Evolutionary conservation across 176 grass and related monocot species (phyloP).

Genomic region (Raddia guianensis): DNA sequence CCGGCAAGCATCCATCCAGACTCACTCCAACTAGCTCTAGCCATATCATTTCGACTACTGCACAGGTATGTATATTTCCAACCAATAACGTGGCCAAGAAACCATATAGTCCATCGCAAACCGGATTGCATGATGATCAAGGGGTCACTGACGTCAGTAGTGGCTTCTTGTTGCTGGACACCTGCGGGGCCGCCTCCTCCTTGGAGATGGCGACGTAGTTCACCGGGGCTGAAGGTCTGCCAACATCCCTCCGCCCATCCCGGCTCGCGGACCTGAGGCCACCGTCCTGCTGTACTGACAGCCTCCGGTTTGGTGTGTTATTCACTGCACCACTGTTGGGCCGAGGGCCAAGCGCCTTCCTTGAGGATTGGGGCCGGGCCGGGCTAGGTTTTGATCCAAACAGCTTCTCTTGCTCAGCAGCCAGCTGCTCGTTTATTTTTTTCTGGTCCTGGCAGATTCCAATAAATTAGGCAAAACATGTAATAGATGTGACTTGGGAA

Average conservation of each 20-base stretch:
- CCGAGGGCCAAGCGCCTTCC: slow-evolving; percentile 60
- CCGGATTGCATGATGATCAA: slow-evolving; percentile 25
- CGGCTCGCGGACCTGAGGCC: slow-evolving; percentile 47
- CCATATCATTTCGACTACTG: slow-evolving; percentile 37
- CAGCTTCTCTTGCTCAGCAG: slow-evolving; percentile 68
- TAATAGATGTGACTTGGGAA: not conserved
- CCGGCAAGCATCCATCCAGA: slow-evolving; percentile 14
- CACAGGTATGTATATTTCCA: slow-evolving; percentile 32
- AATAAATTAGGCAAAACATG: not conserved
- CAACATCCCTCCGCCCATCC: slow-evolving; percentile 65
- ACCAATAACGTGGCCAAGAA: not conserved
- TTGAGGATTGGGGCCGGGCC: slow-evolving; percentile 53
- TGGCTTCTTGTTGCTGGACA: slow-evolving; percentile 44
- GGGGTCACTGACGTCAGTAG: slow-evolving; percentile 32
- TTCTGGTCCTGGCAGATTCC: slow-evolving; percentile 75
- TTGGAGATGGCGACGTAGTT: slow-evolving; percentile 79
- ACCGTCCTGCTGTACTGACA: slow-evolving; percentile 57
- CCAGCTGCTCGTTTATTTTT: slow-evolving; percentile 76
- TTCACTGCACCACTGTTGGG: slow-evolving; percentile 36
- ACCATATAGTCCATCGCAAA: not conserved
- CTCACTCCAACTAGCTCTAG: slow-evolving; percentile 19
- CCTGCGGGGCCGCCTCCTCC: slow-evolving; percentile 58
- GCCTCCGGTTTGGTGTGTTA: slow-evolving; percentile 50
- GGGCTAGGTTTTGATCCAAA: slow-evolving; percentile 69
- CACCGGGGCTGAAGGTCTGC: slow-evolving; percentile 56